Evolutionary conservation across 2,329 filamentous ascomycete species (phyloP).

Genomic region (Torrubiella hemipterigena): DNA sequence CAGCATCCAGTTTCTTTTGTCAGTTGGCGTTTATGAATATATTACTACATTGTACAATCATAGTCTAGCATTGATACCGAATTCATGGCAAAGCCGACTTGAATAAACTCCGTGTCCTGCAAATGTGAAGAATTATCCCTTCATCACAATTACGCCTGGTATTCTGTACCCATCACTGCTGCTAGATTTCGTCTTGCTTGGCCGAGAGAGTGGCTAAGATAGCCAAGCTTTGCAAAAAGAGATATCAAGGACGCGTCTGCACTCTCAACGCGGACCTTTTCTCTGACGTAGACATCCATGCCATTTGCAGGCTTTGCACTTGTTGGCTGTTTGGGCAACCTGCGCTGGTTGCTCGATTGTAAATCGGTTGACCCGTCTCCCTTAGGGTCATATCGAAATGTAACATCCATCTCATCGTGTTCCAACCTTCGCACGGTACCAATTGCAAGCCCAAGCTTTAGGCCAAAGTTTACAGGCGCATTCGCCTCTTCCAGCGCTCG

Average conservation of each 20-base stretch:
- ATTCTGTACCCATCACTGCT: conserved; percentile 60
- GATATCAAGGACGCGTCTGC: conserved; percentile 80
- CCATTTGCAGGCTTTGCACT: not conserved
- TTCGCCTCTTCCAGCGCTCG: conserved; percentile 58
- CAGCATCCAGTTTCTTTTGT: not conserved
- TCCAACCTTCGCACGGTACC: conserved; percentile 50
- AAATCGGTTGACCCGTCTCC: conserved; percentile 16
- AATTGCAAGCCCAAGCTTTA: conserved; percentile 59
- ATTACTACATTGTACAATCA: not conserved
- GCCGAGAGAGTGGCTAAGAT: conserved; percentile 60
- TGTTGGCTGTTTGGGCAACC: conserved; percentile 13
- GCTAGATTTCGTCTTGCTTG: conserved; percentile 60
- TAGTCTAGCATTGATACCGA: not conserved
- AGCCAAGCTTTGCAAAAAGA: conserved; percentile 70
- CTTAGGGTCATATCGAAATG: conserved; percentile 51
- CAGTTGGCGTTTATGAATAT: not conserved
- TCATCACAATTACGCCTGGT: conserved; percentile 18
- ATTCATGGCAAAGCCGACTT: conserved; percentile 3
- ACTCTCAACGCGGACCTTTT: conserved; percentile 81
- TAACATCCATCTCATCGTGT: conserved; percentile 69
- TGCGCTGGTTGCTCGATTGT: conserved; percentile 12
- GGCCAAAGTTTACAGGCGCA: conserved; percentile 48
- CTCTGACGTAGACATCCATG: conserved; percentile 63
- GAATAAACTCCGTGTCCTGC: not conserved
- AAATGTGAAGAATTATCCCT: too few relatives aligned